Evolutionary conservation across 306 rosid species (phyloP), one percentile per base, ranked within the genome.

Genomic region (Vachellia collinsii): DNA sequence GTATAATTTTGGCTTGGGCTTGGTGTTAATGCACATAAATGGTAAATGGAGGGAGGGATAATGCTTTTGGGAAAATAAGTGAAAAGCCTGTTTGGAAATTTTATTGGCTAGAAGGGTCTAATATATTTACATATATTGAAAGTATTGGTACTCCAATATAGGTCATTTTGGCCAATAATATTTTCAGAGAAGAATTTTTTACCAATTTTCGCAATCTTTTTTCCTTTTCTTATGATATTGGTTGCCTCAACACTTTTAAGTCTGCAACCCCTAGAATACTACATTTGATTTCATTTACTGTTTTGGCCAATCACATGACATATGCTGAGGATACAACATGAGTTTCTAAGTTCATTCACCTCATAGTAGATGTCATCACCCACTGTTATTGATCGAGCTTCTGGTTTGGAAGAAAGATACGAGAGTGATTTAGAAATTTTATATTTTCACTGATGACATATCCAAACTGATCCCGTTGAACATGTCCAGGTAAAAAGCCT

Each of bases 401-500:
- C 9, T 29, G 8, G 37, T 13, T 11, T 6, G 68, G 41, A 62
- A 29, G 68, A 62, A 5, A 13, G 66, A 61, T 10, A 19, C 68
- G 7, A 5, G 41, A 29, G 34, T 34, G 69, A 36, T 62, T 25
- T 62, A 29, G 41, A 29, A 29, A 29, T 29, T 62, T 11, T 38
- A 62, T 29, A 12, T 13, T 38, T 23, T 47, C 22, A 11, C 38
- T 22, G 8, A 6, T 54, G 17, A 79, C 54, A 72, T 16, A 50
- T 46, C 37, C 29, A 53, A 61, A 83, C 84, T 85, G 39, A 85
- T 71, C 19, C 23, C 51, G n/a, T 65, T 74, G 51, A 71, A 11
- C 80, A 23, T 71, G 23, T 88, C 53, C 82, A 94, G 99, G 99
- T 94, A 39, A 91, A 94, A 93, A 95, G 99, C 50, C 89, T 94